Evolutionary conservation across 2,329 filamentous ascomycete genomes (phyloP).

Genomic region (Clonostachys chloroleuca): DNA sequence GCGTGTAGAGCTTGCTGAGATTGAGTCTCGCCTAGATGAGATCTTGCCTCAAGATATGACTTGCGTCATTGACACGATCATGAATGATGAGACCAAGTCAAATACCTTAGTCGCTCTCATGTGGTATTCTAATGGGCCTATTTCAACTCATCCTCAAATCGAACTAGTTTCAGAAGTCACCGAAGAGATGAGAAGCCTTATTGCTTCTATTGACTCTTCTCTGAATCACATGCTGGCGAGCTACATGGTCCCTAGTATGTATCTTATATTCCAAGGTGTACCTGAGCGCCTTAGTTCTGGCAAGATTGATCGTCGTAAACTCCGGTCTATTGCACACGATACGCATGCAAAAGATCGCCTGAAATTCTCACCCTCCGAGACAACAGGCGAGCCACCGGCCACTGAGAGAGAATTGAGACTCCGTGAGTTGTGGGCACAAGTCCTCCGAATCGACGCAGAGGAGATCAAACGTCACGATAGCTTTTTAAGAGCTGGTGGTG

Average conservation of each 20-base stretch:
- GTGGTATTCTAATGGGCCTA: not conserved
- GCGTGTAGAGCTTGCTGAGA: slow-evolving; percentile 33
- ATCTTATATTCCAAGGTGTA: slow-evolving; percentile 11
- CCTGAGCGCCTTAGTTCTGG: slow-evolving; percentile 4
- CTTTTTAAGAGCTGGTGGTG: slow-evolving; percentile 37
- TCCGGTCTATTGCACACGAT: slow-evolving; percentile 12
- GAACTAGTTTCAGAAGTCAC: not conserved
- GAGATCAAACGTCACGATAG: slow-evolving; percentile 22
- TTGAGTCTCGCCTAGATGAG: slow-evolving; percentile 2
- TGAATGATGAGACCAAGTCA: not conserved
- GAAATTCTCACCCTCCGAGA: not conserved
- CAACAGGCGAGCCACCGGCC: slow-evolving; percentile 11
- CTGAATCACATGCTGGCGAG: slow-evolving; percentile 9
- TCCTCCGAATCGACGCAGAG: slow-evolving; percentile 18
- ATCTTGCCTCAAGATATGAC: not conserved
- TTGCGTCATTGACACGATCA: slow-evolving; percentile 1
- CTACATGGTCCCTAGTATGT: slow-evolving; percentile 8
- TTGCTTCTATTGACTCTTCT: not conserved
- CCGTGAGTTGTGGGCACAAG: slow-evolving; percentile 21
- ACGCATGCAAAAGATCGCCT: slow-evolving; percentile 12
- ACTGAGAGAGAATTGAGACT: slow-evolving; percentile 25
- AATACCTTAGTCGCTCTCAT: not conserved
- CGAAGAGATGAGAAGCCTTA: not conserved
- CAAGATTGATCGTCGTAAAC: slow-evolving; percentile 11
- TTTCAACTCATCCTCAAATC: not conserved